Conservation (phyloP, 768 basidiomycete genomes). For the Epithele typhae region DNA sequence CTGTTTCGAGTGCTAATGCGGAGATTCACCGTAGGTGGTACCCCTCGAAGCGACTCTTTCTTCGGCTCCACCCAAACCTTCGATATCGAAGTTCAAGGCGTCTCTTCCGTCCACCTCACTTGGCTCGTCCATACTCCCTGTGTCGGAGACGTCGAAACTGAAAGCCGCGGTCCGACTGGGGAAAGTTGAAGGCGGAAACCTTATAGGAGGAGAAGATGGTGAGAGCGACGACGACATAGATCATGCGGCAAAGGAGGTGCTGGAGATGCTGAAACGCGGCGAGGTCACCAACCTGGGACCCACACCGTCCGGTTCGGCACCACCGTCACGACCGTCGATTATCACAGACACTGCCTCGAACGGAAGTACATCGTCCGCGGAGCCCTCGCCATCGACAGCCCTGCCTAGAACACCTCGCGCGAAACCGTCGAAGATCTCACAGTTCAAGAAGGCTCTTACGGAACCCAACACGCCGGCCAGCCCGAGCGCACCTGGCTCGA, state of each 20-base stretch:
- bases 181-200: conserved; percentile 23
- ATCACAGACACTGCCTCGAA: no score
- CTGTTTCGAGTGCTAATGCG: no score
- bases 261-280: conserved; percentile 25
- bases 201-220: conserved; percentile 27
- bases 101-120: conserved; percentile 30
- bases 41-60: conserved; percentile 39
- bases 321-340: conserved; percentile 1
- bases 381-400: no score
- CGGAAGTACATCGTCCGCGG: no score
- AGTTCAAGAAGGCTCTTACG: conserved; percentile 21
- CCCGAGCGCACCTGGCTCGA: conserved; percentile 1
- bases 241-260: conserved; percentile 20
- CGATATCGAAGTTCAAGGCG: conserved; percentile 64
- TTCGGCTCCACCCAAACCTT: conserved; percentile 38
- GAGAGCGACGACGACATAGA: conserved; percentile 27
- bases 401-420: no score
- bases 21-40: conserved; percentile 34
- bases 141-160: conserved; percentile 21
- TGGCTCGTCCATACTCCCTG: conserved; percentile 27
- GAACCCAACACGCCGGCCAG: not conserved
- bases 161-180: conserved; percentile 27
- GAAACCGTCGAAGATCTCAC: conserved; percentile 15
- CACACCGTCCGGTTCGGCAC: not conserved
- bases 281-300: conserved; percentile 30